Base-by-base conservation (phyloP, 495 filamentous ascomycete genomes). In the Oleoguttula mirabilis region DNA sequence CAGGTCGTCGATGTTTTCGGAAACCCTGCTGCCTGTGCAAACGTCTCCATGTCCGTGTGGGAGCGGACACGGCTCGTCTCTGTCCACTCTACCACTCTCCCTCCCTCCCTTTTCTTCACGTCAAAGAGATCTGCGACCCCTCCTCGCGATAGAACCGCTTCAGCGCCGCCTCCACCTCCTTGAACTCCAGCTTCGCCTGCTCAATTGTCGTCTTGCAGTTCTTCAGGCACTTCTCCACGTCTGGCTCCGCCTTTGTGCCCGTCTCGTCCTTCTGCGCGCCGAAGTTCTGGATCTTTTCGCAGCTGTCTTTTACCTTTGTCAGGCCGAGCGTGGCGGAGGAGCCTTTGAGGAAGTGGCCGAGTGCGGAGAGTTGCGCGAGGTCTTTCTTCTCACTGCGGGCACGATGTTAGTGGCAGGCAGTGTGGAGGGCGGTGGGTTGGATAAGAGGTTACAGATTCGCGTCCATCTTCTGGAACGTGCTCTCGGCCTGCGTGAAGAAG, bases 271-370 rank as follows among this genome's bases (percentile, higher is more conserved):
- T 80, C 39, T 68, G 66, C 51, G 77, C 76, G 33, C 92, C 90
- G 54, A 76, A 92, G 58, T 95, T 80, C 60, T 98, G 90, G 52
- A 98, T 94, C 69, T 92, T 83, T 62, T 95, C 88, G 60, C 90
- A 98, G 41, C 72, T 76, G 52, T 95, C 87, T 59, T 84, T 84
- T 56, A 98, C 82, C 64, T 93, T 92, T 52, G 68, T 83, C 28
- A 98, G 73, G 17, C 90, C 90, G 37, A 98, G 76, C 5, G 92
- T 96, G 15, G 90, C 90, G 8, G 88, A 94, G n/a, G 88, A 95
- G 28, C 90, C 90, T 63, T 98, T 98, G 40, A 98, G 68, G 66
- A 94, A 98, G 64, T 98, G 90, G 19, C 90, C 90, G 20, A 93
- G 76, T 12, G 67, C 68, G 14, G 88, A 94, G 12, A 98, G 77